phyloP scores from a whole-genome alignment of 306 rosid species.

The Coriaria nepalensis region DNA sequence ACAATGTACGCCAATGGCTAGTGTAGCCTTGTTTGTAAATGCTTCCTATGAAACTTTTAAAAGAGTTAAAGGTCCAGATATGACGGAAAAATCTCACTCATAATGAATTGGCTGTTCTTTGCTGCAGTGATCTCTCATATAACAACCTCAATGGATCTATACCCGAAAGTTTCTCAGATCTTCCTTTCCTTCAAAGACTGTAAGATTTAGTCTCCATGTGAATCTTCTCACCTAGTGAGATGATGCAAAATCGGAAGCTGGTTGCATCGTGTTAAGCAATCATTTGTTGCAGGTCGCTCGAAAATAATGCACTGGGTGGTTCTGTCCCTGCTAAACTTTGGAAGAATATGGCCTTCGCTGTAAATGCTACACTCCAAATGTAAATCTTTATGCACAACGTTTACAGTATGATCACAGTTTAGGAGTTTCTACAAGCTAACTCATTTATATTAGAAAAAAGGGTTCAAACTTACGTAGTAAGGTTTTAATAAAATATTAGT shows the following conservation, averaged over 20 bases:
- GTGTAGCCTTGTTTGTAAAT: neutral
- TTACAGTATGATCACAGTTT: too few relatives aligned
- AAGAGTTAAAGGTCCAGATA: too few relatives aligned
- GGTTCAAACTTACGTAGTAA: too few relatives aligned
- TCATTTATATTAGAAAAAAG: too few relatives aligned
- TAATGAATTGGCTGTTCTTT: constrained; percentile 4
- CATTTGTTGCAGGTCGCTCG: constrained; percentile 38
- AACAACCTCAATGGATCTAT: constrained; percentile 59
- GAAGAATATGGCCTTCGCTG: constrained; percentile 31
- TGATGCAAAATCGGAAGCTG: neutral
- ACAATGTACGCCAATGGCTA: constrained; percentile 45
- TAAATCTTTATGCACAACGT: constrained; percentile 19
- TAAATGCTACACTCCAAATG: constrained; percentile 33
- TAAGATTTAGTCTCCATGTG: constrained; percentile 27
- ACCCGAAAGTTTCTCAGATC: constrained; percentile 33
- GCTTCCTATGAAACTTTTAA: too few relatives aligned
- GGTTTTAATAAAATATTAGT: too few relatives aligned
- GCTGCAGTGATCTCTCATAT: constrained; percentile 49
- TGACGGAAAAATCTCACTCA: neutral
- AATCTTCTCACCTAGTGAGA: neutral
- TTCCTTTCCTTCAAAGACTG: constrained; percentile 63
- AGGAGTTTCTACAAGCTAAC: too few relatives aligned
- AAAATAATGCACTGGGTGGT: constrained; percentile 39
- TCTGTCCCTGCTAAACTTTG: constrained; percentile 36
- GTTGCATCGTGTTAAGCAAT: constrained; percentile 5